These are phyloP conservation scores for Brassica balearica DNA, from an alignment of 441 rosid genomes.

Conservation along the genomic window DNA sequence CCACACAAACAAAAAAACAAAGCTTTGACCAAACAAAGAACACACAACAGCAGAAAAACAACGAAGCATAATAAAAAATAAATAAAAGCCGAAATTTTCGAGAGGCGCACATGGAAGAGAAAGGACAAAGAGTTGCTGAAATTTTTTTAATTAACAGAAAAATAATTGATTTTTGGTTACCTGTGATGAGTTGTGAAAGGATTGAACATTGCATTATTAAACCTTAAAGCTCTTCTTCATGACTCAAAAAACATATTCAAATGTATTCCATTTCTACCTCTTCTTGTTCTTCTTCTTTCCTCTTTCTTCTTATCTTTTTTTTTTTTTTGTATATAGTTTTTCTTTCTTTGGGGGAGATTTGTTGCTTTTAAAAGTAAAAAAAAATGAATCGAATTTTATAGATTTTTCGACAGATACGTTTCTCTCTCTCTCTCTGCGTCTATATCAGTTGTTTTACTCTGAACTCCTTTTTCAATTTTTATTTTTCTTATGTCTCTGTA, in stretches of 20 bases:
- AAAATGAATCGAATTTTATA: constrained; percentile 65
- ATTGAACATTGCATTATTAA: constrained; percentile 43
- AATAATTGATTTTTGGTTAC: constrained; percentile 21
- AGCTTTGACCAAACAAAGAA: constrained; percentile 44
- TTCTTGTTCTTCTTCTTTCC: constrained; percentile 14
- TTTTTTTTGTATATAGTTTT: background rate
- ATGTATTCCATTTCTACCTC: constrained; percentile 26
- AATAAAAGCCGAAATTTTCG: constrained; percentile 26
- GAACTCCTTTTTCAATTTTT: constrained; percentile 17
- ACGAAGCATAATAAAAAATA: constrained; percentile 39
- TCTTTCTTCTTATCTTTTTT: constrained; percentile 3
- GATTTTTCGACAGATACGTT: constrained; percentile 73
- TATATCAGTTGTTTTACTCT: constrained; percentile 27
- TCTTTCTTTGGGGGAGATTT: constrained; percentile 32
- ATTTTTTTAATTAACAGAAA: background rate
- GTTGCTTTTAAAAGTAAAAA: constrained; percentile 51
- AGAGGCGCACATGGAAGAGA: constrained; percentile 39
- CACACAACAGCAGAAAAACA: constrained; percentile 43
- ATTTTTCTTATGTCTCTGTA: constrained; percentile 23
- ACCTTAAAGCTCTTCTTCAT: constrained; percentile 20
- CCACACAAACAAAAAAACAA: constrained; percentile 9
- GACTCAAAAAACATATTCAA: constrained; percentile 20
- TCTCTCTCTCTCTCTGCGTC: constrained; percentile 36
- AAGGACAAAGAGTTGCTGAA: constrained; percentile 5
- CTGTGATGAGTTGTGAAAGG: constrained; percentile 46